Evolutionary conservation across 805 yeast genomes (phyloP), one percentile per base, ranked within the genome.

Genomic region (Lipomyces starkeyi): DNA sequence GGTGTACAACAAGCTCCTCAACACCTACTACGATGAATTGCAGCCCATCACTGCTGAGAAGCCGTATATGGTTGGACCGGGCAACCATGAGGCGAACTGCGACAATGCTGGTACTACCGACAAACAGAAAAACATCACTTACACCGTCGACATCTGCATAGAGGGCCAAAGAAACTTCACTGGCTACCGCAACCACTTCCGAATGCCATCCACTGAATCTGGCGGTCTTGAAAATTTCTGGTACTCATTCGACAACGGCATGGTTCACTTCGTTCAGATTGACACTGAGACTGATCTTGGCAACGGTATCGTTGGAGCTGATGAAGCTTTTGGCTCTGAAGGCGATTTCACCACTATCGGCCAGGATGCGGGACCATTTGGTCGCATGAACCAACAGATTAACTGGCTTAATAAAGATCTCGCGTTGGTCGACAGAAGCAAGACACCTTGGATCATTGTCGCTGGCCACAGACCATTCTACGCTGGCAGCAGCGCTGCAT

Each of bases 401-500:
- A 71, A 70, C 29, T 75, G 76, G 76, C 66, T 75, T 9, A 52
- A 61, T 49, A 62, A 59, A 2, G 78, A 75, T 63, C 71, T 75
- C 22, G 71, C 64, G 22, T 52, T 63, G 11, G 77, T 75, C 22
- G 72, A 75, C 66, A 62, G 78, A 27, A 49, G 62, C 20, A 64
- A 61, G 57, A 75, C 78, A 14, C 78, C 78, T 3, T 75, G 78
- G 78, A 63, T 75, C 20, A 65, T 75, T 34, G 78, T 70, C 11
- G 62, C 70, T 8, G 76, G 77, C 27, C 78, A 75, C 65, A 69
- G 77, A 17, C 78, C 78, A 5, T 73, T 74, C 76, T 75, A 75
- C 60, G 73, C 66, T 17, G 69, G 74, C 40, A 20, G 22, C 5
- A 5, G 5, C 11, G 17, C 2, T 9, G 11, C 8, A 7, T 53